These are phyloP conservation scores for Micromonas commoda DNA, from an alignment of 139 green algal genomes.

Conservation along the genomic window DNA sequence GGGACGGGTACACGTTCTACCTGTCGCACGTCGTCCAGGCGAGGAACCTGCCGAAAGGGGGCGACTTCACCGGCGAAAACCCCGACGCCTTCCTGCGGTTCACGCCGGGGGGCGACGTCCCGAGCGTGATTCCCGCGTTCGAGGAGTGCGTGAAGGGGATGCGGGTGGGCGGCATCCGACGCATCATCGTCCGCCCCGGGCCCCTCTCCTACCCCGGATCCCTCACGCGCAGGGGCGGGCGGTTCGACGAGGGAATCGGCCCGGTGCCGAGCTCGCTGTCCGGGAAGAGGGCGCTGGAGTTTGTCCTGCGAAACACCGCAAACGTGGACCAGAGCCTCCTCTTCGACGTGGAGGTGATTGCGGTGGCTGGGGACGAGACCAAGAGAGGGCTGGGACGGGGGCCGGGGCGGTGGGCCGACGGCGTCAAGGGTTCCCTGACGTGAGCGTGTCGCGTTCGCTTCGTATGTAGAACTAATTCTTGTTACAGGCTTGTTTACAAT, in stretches of 20 bases:
- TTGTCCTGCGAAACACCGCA: constrained; percentile 76
- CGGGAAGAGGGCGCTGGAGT: constrained; percentile 72
- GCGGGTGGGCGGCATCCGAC: constrained; percentile 61
- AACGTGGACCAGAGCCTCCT: constrained; percentile 63
- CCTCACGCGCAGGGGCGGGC: too few species aligned
- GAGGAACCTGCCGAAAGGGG: constrained; percentile 21
- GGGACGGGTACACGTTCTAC: constrained; percentile 66
- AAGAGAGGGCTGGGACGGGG: background rate
- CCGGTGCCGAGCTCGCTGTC: constrained; percentile 28
- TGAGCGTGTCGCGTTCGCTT: background rate
- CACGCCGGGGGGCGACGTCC: background rate
- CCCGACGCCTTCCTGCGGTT: constrained; percentile 30
- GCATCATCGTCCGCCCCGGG: constrained; percentile 53
- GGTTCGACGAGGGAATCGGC: background rate
- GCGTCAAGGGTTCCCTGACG: background rate
- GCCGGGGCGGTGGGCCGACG: background rate
- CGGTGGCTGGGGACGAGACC: background rate
- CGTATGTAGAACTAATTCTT: background rate
- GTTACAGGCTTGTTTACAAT: background rate
- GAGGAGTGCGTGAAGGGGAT: constrained; percentile 67
- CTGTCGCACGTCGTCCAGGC: background rate
- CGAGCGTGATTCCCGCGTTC: constrained; percentile 65
- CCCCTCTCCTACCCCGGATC: constrained; percentile 40
- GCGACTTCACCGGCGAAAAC: constrained; percentile 21
- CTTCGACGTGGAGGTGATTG: constrained; percentile 51